A percentile compares a stretch with the other conserved stretches of the same genome.
These are phyloP conservation scores for Aspergillus sp. DNA, from an alignment of 2,329 filamentous ascomycete genomes.

Conservation along the genomic window DNA sequence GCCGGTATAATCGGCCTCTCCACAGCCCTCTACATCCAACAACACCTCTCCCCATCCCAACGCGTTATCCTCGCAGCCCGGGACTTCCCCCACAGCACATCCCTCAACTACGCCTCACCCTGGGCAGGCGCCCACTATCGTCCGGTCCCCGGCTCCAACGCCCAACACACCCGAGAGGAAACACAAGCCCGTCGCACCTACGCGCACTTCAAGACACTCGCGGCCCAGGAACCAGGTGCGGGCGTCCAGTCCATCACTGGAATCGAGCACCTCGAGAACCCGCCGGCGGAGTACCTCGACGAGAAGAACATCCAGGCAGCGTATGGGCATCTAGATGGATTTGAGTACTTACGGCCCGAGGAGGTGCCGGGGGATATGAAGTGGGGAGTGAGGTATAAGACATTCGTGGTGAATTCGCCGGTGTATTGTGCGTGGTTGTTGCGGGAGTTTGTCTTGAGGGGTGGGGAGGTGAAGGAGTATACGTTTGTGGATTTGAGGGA, in stretches of 20 bases:
- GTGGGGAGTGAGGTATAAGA: constrained; percentile 46
- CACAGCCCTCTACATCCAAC: constrained; percentile 39
- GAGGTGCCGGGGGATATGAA: constrained; percentile 39
- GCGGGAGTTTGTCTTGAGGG: constrained; percentile 42
- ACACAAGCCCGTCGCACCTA: constrained; percentile 43
- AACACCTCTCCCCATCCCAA: constrained; percentile 27
- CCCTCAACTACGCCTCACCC: constrained; percentile 49
- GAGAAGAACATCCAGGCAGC: constrained; percentile 26
- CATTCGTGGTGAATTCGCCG: constrained; percentile 47
- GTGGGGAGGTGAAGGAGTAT: constrained; percentile 36
- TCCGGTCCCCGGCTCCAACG: constrained; percentile 43
- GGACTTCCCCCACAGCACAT: constrained; percentile 43
- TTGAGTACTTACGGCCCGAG: constrained; percentile 30
- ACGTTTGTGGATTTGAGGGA: constrained; percentile 33
- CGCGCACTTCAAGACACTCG: constrained; percentile 39
- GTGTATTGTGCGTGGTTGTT: constrained; percentile 47
- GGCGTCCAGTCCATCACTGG: constrained; percentile 43
- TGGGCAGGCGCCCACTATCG: constrained; percentile 53
- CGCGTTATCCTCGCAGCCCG: constrained; percentile 43
- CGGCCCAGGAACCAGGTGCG: constrained; percentile 34
- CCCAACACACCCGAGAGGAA: constrained; percentile 40
- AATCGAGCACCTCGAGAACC: constrained; percentile 46
- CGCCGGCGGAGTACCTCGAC: constrained; percentile 39
- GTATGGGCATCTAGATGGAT: constrained; percentile 39
- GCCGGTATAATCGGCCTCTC: constrained; percentile 45